Conservation (phyloP, 306 rosid species). For the Prunus persica region Prunus_persica_NCBIv2 NC_034012.1:2171001-2171500, state of each 20-base stretch:
- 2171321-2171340: neutral
- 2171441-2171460: slow-evolving; percentile 36
- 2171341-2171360: neutral
- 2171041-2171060: neutral
- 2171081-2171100: neutral
- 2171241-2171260: neutral
- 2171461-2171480: slow-evolving; percentile 36
- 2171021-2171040: neutral
- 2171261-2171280: neutral
- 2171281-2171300: neutral
- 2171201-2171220: neutral
- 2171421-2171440: slow-evolving; percentile 32
- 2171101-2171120: neutral
- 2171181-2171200: neutral
- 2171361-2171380: neutral
- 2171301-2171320: neutral
- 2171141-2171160: neutral
- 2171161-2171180: neutral
- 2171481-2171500: slow-evolving; percentile 48
- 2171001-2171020: neutral
- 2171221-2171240: slow-evolving; percentile 3
- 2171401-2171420: neutral
- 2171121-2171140: neutral
- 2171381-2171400: neutral
- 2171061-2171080: neutral